A percentile compares a stretch with the other conserved stretches of the same genome.
Conservation (phyloP, 2,329 filamentous ascomycete genomes). For the Curvularia sp. region DNA sequence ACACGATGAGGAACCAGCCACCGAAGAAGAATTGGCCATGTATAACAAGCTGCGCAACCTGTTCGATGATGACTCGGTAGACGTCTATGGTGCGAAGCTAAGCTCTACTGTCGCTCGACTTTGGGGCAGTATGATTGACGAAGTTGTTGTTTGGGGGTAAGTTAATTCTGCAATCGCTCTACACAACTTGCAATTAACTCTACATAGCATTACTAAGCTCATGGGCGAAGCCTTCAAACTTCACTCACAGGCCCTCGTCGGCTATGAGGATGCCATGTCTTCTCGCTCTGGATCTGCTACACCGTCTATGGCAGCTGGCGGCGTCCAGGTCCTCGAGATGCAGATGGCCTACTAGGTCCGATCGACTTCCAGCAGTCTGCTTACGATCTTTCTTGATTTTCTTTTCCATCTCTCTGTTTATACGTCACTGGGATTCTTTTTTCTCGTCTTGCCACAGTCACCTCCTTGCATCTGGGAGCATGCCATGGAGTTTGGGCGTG, state of each 20-base stretch:
- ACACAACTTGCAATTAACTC: conserved; percentile 54
- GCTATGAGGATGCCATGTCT: conserved; percentile 83
- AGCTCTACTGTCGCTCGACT: conserved; percentile 95
- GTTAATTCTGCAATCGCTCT: conserved; percentile 52
- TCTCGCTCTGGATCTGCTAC: conserved; percentile 54
- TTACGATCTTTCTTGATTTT: conserved; percentile 30
- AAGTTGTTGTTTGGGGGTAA: conserved; percentile 99
- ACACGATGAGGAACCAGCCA: conserved; percentile 93
- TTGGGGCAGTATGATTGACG: conserved; percentile 98
- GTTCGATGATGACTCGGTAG: conserved; percentile 89
- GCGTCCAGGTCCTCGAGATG: conserved; percentile 53
- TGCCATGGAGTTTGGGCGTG: conserved; percentile 29
- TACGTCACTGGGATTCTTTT: conserved; percentile 36
- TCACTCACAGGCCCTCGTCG: conserved; percentile 90
- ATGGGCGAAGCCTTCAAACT: conserved; percentile 99
- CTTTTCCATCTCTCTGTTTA: conserved; percentile 29
- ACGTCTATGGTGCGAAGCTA: conserved; percentile 80
- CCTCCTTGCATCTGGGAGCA: conserved; percentile 46
- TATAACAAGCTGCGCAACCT: conserved; percentile 90
- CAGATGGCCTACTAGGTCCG: conserved; percentile 52
- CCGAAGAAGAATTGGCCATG: conserved; percentile 84
- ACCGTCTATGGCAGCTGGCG: conserved; percentile 52
- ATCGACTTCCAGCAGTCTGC: conserved; percentile 4
- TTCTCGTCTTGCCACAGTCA: conserved; percentile 29
- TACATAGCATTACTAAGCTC: conserved; percentile 79